These are phyloP conservation scores for Aleurites moluccanus DNA, from an alignment of 441 rosid species.

Conservation along the genomic window DNA sequence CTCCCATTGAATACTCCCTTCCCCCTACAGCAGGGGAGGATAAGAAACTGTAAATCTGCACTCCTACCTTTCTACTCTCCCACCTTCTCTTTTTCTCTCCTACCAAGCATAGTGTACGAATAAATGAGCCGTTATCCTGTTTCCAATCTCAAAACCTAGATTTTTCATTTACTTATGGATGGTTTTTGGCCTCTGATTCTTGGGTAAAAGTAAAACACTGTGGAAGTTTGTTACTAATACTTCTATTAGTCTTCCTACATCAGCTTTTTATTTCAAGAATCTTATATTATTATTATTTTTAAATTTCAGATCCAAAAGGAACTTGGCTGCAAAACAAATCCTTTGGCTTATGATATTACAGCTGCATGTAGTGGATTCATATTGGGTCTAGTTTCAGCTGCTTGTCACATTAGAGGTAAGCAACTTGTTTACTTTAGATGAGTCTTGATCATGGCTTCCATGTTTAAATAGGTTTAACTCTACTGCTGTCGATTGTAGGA, in stretches of 20 bases:
- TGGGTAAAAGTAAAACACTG: not conserved
- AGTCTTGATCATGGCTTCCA: conserved; percentile 10
- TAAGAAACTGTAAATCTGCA: not conserved
- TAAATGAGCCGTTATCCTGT: conserved; percentile 7
- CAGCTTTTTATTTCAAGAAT: conserved; percentile 4
- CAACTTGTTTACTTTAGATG: conserved; percentile 20
- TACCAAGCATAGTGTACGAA: not conserved
- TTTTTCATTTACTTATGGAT: not conserved
- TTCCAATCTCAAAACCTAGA: too few species aligned
- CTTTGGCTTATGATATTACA: conserved; percentile 88
- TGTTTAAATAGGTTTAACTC: conserved; percentile 14
- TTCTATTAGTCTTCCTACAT: not conserved
- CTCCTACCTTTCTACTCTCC: not conserved
- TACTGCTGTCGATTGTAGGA: conserved; percentile 42
- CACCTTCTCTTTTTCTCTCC: not conserved
- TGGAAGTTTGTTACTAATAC: not conserved
- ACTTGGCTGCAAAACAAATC: conserved; percentile 82
- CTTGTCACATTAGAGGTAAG: conserved; percentile 92
- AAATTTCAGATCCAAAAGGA: conserved; percentile 66
- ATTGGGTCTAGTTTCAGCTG: conserved; percentile 87
- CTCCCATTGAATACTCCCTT: not conserved
- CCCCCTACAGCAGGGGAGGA: not conserved
- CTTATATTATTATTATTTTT: not conserved
- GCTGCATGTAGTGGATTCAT: conserved; percentile 97
- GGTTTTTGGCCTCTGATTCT: conserved; percentile 5